phyloP scores from a whole-genome alignment of 1,139 yeast genomes.

The Zhuliangozyma parablackwelliae region DNA sequence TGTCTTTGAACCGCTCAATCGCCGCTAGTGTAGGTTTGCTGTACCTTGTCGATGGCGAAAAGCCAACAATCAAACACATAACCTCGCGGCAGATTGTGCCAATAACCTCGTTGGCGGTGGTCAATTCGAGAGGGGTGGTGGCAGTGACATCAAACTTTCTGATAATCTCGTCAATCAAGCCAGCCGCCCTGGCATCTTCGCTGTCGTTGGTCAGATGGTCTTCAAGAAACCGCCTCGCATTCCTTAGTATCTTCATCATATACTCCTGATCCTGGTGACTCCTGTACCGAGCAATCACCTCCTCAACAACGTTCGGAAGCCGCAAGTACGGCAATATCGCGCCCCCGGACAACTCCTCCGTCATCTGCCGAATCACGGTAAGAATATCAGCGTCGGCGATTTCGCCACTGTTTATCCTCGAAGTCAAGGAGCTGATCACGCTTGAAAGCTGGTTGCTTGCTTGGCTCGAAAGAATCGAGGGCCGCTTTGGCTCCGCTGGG shows the following conservation, averaged over 20 bases:
- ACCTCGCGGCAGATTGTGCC: conserved; percentile 15
- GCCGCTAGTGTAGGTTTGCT: conserved; percentile 13
- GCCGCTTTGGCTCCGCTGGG: conserved; percentile 1
- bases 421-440: conserved; percentile 23
- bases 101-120: conserved; percentile 3
- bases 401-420: conserved; percentile 15
- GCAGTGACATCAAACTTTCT: conserved; percentile 14
- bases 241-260: conserved; percentile 30
- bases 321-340: conserved; percentile 13
- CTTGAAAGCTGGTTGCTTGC: conserved; percentile 26
- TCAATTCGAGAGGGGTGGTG: conserved; percentile 4
- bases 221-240: conserved; percentile 36
- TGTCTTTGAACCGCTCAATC: conserved; percentile 36
- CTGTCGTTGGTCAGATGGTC: conserved; percentile 4
- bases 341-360: conserved; percentile 29
- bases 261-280: conserved; percentile 20
- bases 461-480: conserved; percentile 8
- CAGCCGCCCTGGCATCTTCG: conserved; percentile 14
- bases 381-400: conserved; percentile 29
- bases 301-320: conserved; percentile 13
- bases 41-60: conserved; percentile 16
- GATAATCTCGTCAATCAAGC: conserved; percentile 24
- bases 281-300: conserved; percentile 23
- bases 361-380: conserved; percentile 39
- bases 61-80: conserved; percentile 25